A percentile compares a stretch with the other conserved stretches of the same genome.
phyloP scores from a whole-genome alignment of 163 green algal species.

The Scenedesmus sp. region DNA sequence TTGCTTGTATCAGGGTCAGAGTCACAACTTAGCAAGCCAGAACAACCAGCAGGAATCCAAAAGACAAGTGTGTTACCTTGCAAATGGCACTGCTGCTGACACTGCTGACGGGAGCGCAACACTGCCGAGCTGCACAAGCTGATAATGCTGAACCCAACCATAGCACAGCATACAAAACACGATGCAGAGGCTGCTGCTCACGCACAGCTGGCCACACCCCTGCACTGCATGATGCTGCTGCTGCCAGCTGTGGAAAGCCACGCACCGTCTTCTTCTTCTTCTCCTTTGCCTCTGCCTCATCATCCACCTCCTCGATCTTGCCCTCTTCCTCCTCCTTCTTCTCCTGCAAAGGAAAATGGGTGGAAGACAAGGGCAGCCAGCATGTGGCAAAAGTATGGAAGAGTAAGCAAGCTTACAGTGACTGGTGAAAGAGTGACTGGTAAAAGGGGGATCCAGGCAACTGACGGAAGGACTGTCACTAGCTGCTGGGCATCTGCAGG shows the following conservation, averaged over 20 bases:
- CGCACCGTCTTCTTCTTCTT: constrained; percentile 65
- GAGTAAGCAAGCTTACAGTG: neutral
- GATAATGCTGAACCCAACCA: neutral
- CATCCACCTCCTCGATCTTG: constrained; percentile 76
- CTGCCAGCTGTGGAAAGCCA: neutral
- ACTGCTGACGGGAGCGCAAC: neutral
- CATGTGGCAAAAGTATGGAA: neutral
- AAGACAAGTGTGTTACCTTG: neutral
- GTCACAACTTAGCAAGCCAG: too few relatives aligned
- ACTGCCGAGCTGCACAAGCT: neutral
- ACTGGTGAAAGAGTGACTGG: too few relatives aligned
- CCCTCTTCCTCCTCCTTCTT: constrained; percentile 79
- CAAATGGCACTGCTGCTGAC: neutral
- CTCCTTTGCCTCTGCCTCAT: constrained; percentile 70
- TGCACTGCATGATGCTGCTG: neutral
- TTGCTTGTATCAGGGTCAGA: too few relatives aligned
- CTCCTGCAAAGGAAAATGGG: constrained; percentile 58
- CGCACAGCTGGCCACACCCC: neutral
- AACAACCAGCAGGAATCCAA: too few relatives aligned
- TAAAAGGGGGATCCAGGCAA: too few relatives aligned
- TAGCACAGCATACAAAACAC: neutral
- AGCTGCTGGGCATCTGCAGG: too few relatives aligned
- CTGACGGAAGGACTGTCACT: too few relatives aligned
- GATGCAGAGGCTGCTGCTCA: neutral
- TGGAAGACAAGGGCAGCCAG: neutral